Base-by-base conservation (phyloP, 495 filamentous ascomycete genomes). In the Xylaria flabelliformis region DNA sequence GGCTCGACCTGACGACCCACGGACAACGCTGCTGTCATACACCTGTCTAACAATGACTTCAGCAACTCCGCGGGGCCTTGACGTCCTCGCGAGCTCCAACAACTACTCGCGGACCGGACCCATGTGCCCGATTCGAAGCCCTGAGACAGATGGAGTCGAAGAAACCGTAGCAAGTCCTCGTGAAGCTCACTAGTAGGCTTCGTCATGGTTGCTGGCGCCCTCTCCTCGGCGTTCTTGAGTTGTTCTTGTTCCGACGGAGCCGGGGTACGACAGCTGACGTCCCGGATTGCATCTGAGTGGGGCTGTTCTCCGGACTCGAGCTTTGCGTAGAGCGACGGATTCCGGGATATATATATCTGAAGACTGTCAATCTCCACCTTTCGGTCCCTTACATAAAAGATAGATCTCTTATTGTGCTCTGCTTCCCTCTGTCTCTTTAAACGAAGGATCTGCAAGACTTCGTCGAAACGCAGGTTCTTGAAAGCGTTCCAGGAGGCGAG, bases 361-460 rank as follows among this genome's bases (percentile, higher is more conserved):
- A 80, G 73, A 15, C 67, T 77, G 53, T 71, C 72, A 46, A 68
- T 65, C 50, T 79, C 77, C 32, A 80, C 79, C 50, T 74, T 72
- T 21, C 75, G 74, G 50, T 76, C 65, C 39, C 79, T 74, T 32
- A 80, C 75, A 53, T 70, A 79, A 65, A 79, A 80, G n/a, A 66
- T 50, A 41, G 77, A 76, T 17, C 46, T 66, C 51, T 74, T 77
- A 41, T 67, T 58, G n/a, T 74, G 69, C 19, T 61, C 68, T 41
- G 73, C 75, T 63, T 80, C 79, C 42, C 75, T 75, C 13, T 74
- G 64, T 36, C 69, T 77, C 56, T 77, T 77, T 12, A 80, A 46
- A 55, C 72, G 76, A 10, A 80, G 77, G 36, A 80, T 79, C 64
- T 75, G 79, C 42, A 77, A 75, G 32, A 80, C 77, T 41, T 80